Percentiles rank a stretch among this genome's conserved stretches.
These are phyloP conservation scores for Globisporangium ultimum DNA, from an alignment of 352 stramenopile species.

Conservation along the genomic window DNA sequence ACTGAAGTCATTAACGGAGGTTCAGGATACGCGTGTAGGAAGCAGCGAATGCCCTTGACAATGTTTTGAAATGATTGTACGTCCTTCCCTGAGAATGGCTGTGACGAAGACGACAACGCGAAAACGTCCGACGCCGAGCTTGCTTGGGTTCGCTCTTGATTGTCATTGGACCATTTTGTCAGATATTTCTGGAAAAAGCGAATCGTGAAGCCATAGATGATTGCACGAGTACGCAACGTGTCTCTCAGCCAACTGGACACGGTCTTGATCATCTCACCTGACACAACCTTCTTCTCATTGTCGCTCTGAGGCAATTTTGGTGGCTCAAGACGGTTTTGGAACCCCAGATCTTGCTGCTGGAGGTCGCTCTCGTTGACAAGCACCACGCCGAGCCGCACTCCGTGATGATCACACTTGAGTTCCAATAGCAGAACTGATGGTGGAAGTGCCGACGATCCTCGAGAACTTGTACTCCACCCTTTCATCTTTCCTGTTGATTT, in stretches of 20 bases:
- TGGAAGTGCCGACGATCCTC: constrained; percentile 6
- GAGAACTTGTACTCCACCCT: constrained; percentile 16
- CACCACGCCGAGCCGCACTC: constrained; percentile 55
- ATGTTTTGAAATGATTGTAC: constrained; percentile 66
- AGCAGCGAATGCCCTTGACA: constrained; percentile 75
- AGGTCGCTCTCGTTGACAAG: constrained; percentile 63
- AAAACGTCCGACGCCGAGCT: constrained; percentile 11
- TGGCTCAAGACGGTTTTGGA: constrained; percentile 35
- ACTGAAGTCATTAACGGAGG: constrained; percentile 5
- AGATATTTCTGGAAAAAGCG: constrained; percentile 73
- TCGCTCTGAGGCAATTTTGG: constrained; percentile 13
- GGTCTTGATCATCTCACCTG: constrained; percentile 41
- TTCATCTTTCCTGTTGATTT: constrained; percentile 26
- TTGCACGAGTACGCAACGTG: constrained; percentile 45
- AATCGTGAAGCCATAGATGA: constrained; percentile 78
- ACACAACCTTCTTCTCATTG: constrained; percentile 11
- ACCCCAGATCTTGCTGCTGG: constrained; percentile 54
- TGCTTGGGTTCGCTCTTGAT: constrained; percentile 18
- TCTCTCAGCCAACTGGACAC: constrained; percentile 45
- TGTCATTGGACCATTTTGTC: constrained; percentile 50
- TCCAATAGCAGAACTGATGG: constrained; percentile 54
- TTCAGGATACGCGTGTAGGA: constrained; percentile 58
- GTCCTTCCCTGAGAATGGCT: constrained; percentile 28
- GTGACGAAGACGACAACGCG: constrained; percentile 10
- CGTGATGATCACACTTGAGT: constrained; percentile 73